Base-by-base conservation (phyloP, 345 rosid species). In the Hibiscus tridactylites region DNA sequence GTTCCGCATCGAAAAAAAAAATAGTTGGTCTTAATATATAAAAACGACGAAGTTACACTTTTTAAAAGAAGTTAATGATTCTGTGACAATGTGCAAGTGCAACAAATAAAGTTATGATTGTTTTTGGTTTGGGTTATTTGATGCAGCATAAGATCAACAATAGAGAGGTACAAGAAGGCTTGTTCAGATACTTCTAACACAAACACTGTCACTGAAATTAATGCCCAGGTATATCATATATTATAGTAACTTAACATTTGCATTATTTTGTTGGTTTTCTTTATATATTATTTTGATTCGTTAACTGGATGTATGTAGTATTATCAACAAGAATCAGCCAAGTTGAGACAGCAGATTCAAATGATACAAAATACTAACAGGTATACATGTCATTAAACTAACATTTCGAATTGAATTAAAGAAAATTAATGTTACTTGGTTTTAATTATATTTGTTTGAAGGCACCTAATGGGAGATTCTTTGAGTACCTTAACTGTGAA, bases 241-340 rank as follows among this genome's bases (percentile, higher is more conserved):
- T 50, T 1, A 54, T 54, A 24, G n/a, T n/a, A 17, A 1, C 9
- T 17, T 53, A 53, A 8, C 58, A 53, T 53, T 53, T 53, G 26
- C 10, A 53, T 53, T n/a, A 54, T 6, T 0, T n/a, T 3, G 17
- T 17, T 54, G 59, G 15, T 46, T 46, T 46, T 46, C 13, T 46
- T 46, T 2, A 2, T 17, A 17, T 21, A 21, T 21, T 21, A 2
- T 57, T 35, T 15, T 71, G 54, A 37, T 17, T 33, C 53, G 12
- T 44, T 9, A 58, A 37, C n/a, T 68, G 29, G 15, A 65, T 11
- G 3, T 50, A 0, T 76, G 59, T 77, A 96, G 99, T 96, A 92
- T 76, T 96, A 96, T 77, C 99, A 96, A 66, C 98, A 92, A 81
- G 99, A 96, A 78, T 96, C 97, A 56, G 93, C 93, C 52, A 96